A percentile compares a stretch with the other conserved stretches of the same genome.
Conservation (phyloP, 257 asterid genomes). For the Fraxinus excelsior region DNA sequence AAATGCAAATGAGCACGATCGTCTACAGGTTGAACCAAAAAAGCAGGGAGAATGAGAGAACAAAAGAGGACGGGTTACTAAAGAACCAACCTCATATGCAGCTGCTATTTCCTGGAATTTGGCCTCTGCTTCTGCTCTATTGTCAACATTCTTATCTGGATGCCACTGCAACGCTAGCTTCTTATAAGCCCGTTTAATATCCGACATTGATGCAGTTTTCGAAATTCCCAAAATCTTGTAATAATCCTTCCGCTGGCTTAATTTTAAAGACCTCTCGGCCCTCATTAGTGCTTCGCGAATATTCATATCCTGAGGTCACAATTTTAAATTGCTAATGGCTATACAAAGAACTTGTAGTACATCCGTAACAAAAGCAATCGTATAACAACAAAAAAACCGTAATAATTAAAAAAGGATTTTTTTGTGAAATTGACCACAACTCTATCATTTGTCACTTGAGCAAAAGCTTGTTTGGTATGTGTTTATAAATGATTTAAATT, state of each 20-base stretch:
- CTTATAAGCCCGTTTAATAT: constrained; percentile 90
- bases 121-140: constrained; percentile 92
- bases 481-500: no score
- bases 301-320: constrained; percentile 50
- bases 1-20: not conserved
- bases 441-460: not conserved
- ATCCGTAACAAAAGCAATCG: not conserved
- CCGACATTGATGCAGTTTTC: constrained; percentile 69
- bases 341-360: not conserved
- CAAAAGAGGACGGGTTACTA: not conserved
- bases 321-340: constrained; percentile 15
- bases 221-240: constrained; percentile 87
- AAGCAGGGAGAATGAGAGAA: not conserved
- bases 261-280: constrained; percentile 77
- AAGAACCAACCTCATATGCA: constrained; percentile 79
- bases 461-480: no score
- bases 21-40: not conserved
- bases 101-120: constrained; percentile 94
- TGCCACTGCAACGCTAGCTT: constrained; percentile 98
- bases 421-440: not conserved
- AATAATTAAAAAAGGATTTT: not conserved
- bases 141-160: constrained; percentile 89
- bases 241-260: constrained; percentile 97
- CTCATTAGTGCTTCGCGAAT: constrained; percentile 66
- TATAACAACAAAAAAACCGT: not conserved